Evolutionary conservation across 2,329 filamentous ascomycete species (phyloP), one percentile per base, ranked within the genome.

Genomic region (Pestalotiopsis sp.): DNA sequence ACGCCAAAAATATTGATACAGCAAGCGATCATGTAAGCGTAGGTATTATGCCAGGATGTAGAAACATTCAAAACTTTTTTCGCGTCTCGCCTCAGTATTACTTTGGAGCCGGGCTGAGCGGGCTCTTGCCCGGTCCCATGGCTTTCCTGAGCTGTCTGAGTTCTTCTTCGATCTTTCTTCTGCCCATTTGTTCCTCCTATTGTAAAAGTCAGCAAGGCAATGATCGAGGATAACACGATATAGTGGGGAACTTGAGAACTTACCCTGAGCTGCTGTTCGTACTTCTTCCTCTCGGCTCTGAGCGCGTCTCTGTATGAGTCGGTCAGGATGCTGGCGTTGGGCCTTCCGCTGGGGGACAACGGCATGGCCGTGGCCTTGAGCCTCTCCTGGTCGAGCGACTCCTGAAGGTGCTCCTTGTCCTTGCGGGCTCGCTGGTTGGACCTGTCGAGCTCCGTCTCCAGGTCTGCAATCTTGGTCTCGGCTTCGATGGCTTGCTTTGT

Each of bases 181-280:
- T 74, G 61, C 73, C 61, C 71, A 73, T 75, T 74, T 78, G 77
- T 69, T 78, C 78, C 70, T 72, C 72, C 78, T 79, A 58, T 23
- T 36, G 31, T 36, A 36, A 59, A 64, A 39, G 2, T 45, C 71
- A 76, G 75, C 58, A 58, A 67, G 52, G 20, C 20, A 36, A 17
- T 27, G 1, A 6, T 38, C n/a, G 1, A 11, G 11, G 23, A 23
- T 14, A 17, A 36, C 4, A 41, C 17, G 25, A 25, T 17, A 4
- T 14, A 2, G 4, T 20, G 14, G 2, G 56, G 0, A 27, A n/a
- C 25, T 20, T 23, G 9, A 56, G n/a, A 27, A 76, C 76, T 67
- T 76, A 79, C 78, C 66, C 71, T 78, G 69, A 79, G 65, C 67
- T 78, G 77, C 68, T 79, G 77, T 67, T 78, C 78, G 68, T 78